These are phyloP conservation scores for Cyphellophora attinorum DNA, from an alignment of 2,329 filamentous ascomycete genomes.

Conservation along the genomic window DNA sequence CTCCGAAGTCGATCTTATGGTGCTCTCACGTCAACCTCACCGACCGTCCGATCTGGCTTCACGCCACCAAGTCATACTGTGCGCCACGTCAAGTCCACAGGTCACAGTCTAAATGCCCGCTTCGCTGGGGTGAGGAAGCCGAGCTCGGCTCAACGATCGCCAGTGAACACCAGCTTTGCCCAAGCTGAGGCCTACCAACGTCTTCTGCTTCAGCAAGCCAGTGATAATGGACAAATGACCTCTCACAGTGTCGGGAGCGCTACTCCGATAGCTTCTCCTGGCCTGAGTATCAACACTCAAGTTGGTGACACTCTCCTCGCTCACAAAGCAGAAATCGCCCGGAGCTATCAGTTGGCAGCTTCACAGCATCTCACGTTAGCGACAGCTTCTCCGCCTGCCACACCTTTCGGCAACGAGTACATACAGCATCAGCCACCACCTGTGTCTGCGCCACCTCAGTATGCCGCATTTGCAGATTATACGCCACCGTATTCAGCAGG, in stretches of 20 bases:
- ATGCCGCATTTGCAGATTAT: constrained; percentile 32
- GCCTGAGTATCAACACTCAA: neutral
- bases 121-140: constrained; percentile 38
- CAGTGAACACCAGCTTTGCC: constrained; percentile 35
- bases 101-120: constrained; percentile 31
- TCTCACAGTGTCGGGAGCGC: constrained; percentile 20
- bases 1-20: constrained; percentile 26
- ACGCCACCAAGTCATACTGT: constrained; percentile 27
- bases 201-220: constrained; percentile 16
- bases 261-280: neutral
- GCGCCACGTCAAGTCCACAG: constrained; percentile 35
- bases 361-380: constrained; percentile 8
- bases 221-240: constrained; percentile 22
- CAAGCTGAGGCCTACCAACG: constrained; percentile 28
- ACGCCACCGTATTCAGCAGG: constrained; percentile 25
- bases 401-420: constrained; percentile 28
- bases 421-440: constrained; percentile 26
- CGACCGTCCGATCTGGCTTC: constrained; percentile 26
- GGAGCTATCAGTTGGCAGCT: constrained; percentile 6
- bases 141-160: constrained; percentile 36
- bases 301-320: constrained; percentile 5
- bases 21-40: constrained; percentile 31
- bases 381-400: constrained; percentile 34
- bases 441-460: constrained; percentile 34
- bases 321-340: constrained; percentile 7